These are phyloP conservation scores for Blastocystis sp. DNA, from an alignment of 352 stramenopile genomes.

Conservation along the genomic window DNA sequence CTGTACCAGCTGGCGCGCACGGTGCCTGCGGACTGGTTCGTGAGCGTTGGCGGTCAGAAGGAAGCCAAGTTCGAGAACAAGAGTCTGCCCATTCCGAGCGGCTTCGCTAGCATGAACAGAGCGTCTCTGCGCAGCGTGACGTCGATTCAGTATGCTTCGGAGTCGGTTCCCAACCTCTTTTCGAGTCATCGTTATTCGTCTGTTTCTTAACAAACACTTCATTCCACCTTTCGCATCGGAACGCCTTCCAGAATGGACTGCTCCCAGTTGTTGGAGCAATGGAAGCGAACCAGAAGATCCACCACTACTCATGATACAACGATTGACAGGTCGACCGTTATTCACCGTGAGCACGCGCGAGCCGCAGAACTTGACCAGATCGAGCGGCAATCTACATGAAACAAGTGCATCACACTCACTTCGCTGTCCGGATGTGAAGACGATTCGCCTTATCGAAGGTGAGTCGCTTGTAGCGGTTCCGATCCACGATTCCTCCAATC, in stretches of 20 bases:
- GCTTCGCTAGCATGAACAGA: background rate
- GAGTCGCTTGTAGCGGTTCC: constrained; percentile 83
- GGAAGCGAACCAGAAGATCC: constrained; percentile 28
- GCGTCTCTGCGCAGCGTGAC: constrained; percentile 39
- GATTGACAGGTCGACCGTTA: constrained; percentile 64
- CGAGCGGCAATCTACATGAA: background rate
- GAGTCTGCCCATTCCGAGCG: background rate
- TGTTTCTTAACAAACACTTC: constrained; percentile 35
- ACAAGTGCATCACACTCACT: constrained; percentile 52
- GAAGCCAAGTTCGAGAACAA: background rate
- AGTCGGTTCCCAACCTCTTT: constrained; percentile 27
- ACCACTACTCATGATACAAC: constrained; percentile 14
- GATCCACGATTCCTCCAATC: constrained; percentile 89
- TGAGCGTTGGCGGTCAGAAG: constrained; percentile 6
- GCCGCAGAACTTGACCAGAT: constrained; percentile 55
- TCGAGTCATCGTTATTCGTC: constrained; percentile 31
- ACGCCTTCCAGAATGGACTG: constrained; percentile 29
- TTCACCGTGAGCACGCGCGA: constrained; percentile 76
- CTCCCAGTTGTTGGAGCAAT: constrained; percentile 3
- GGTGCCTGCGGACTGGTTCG: constrained; percentile 63
- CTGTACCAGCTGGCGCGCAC: constrained; percentile 68
- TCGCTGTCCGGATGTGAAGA: constrained; percentile 78
- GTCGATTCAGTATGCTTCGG: constrained; percentile 11
- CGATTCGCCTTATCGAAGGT: constrained; percentile 78
- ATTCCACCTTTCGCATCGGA: constrained; percentile 36